phyloP scores from a whole-genome alignment of 2,329 filamentous ascomycete species.

The Penicillium glabrum region DNA sequence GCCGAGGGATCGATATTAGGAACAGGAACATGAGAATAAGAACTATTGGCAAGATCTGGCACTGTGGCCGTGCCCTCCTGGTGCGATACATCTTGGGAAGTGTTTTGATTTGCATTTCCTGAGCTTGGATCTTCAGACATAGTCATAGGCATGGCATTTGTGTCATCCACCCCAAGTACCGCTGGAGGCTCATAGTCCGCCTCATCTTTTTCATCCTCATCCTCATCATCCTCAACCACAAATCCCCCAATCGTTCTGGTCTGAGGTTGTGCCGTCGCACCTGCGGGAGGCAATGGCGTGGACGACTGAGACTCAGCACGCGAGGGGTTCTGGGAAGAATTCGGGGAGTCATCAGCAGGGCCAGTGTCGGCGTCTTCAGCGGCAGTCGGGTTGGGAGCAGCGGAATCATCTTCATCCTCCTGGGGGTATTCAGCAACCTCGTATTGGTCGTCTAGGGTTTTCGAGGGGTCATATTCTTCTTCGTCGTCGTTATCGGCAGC shows the following conservation, averaged over 20 bases:
- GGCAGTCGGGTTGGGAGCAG: conserved; percentile 21
- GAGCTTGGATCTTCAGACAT: conserved; percentile 55
- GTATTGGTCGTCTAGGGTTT: conserved; percentile 46
- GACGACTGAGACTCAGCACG: conserved; percentile 36
- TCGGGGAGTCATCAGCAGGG: conserved; percentile 27
- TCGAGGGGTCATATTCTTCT: conserved; percentile 57
- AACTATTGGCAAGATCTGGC: conserved; percentile 53
- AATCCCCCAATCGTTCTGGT: conserved; percentile 61
- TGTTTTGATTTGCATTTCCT: conserved; percentile 57
- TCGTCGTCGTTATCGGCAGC: conserved; percentile 42
- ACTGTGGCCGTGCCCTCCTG: conserved; percentile 50
- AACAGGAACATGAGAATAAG: conserved; percentile 50
- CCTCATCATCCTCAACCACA: conserved; percentile 60
- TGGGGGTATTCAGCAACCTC: conserved; percentile 33
- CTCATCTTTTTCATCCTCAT: conserved; percentile 54
- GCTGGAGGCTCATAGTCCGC: conserved; percentile 56
- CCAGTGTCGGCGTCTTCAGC: conserved; percentile 28
- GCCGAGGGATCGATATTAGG: conserved; percentile 42
- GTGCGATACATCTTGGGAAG: conserved; percentile 61
- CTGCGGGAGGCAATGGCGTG: conserved; percentile 29
- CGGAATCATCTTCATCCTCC: conserved; percentile 21
- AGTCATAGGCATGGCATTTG: conserved; percentile 48
- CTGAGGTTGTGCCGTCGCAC: conserved; percentile 40
- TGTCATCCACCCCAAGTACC: conserved; percentile 51
- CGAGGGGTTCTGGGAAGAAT: conserved; percentile 34